A percentile compares a stretch with the other conserved stretches of the same genome.
These are phyloP conservation scores for Avena eriantha DNA, from an alignment of 176 grass and related monocot species.

Conservation along the genomic window DNA sequence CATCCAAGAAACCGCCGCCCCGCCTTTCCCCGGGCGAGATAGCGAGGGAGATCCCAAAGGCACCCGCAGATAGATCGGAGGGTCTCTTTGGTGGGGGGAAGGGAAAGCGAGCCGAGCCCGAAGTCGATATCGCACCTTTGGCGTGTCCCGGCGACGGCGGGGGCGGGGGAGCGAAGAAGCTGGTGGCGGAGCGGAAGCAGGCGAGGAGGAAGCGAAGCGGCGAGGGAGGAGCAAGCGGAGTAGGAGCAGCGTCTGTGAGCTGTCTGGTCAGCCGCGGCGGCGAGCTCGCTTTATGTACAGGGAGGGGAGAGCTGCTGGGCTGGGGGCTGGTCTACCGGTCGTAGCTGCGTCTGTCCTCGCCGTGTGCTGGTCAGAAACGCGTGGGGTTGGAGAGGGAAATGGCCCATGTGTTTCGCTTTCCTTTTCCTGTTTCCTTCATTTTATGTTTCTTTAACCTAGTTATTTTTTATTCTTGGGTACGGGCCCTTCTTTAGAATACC, in stretches of 20 bases:
- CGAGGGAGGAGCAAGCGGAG: neutral
- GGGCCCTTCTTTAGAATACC: too few species aligned
- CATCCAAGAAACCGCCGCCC: neutral
- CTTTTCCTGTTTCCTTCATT: neutral
- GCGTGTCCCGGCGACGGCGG: neutral
- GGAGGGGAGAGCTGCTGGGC: neutral
- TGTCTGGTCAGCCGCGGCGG: slow-evolving; percentile 48
- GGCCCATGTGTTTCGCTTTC: neutral
- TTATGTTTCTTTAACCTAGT: neutral
- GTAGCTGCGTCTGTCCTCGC: neutral
- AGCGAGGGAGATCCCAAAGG: neutral
- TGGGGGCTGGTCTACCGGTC: slow-evolving; percentile 32
- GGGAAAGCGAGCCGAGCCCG: slow-evolving; percentile 27
- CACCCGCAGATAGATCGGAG: slow-evolving; percentile 32
- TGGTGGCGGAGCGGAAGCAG: slow-evolving; percentile 5
- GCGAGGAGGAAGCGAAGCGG: neutral
- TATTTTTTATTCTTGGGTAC: too few species aligned
- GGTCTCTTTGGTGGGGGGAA: neutral
- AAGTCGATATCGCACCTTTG: slow-evolving; percentile 45
- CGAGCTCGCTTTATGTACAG: slow-evolving; percentile 15
- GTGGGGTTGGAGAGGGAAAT: slow-evolving; percentile 21
- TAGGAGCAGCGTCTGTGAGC: slow-evolving; percentile 26
- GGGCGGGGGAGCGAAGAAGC: neutral
- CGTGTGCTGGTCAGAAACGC: slow-evolving; percentile 41
- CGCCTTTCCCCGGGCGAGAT: neutral